A percentile compares a stretch with the other conserved stretches of the same genome.
These are phyloP conservation scores for Microbotryum saponariae DNA, from an alignment of 1,284 basidiomycete genomes.

Conservation along the genomic window DNA sequence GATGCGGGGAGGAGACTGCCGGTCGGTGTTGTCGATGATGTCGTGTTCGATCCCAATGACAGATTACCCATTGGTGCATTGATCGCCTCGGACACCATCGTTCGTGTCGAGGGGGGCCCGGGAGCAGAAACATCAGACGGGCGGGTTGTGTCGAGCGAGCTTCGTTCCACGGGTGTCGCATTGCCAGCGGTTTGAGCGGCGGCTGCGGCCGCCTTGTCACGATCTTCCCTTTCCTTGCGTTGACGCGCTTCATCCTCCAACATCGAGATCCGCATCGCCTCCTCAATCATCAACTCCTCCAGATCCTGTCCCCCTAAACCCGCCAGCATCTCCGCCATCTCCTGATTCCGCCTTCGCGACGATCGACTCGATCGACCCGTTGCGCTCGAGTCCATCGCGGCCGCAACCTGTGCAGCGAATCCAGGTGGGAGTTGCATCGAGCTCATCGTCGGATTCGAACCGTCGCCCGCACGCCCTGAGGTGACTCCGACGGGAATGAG, in stretches of 20 bases:
- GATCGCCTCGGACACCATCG: constrained; percentile 23
- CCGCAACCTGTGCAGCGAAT: constrained; percentile 53
- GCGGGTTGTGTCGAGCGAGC: too few species aligned
- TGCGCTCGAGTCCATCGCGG: constrained; percentile 42
- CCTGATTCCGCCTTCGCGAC: constrained; percentile 16
- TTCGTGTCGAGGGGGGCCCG: too few species aligned
- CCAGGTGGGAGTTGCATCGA: constrained; percentile 40
- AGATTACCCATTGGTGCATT: constrained; percentile 1
- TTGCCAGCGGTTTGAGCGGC: background rate
- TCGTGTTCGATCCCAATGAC: too few species aligned
- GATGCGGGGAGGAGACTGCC: too few species aligned
- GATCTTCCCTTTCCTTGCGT: constrained; percentile 38
- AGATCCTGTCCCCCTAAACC: constrained; percentile 26
- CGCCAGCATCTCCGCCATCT: constrained; percentile 24
- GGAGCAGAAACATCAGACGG: too few species aligned
- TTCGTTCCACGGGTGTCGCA: background rate
- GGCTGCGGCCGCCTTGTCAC: background rate
- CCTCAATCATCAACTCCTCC: constrained; percentile 88
- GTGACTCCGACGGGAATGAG: constrained; percentile 95
- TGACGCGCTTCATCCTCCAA: constrained; percentile 66
- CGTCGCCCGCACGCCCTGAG: constrained; percentile 53
- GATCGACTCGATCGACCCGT: constrained; percentile 4
- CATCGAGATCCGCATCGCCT: constrained; percentile 92
- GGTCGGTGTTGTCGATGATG: too few species aligned
- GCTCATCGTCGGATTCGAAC: constrained; percentile 39